phyloP scores from a whole-genome alignment of 257 asterid species.

The Nicotiana attenuata region DNA sequence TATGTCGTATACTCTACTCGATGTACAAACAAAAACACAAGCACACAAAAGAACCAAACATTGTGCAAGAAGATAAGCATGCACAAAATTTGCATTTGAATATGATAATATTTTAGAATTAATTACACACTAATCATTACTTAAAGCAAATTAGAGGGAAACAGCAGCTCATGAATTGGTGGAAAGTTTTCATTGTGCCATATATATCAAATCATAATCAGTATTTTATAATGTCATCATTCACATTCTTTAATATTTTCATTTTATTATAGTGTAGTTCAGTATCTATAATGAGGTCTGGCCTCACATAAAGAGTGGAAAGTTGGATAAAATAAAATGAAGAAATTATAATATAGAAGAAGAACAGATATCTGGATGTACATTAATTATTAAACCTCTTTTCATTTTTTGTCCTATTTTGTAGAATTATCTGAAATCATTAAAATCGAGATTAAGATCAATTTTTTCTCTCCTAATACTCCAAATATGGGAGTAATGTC shows the following conservation, averaged over 20 bases:
- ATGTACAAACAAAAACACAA: not conserved
- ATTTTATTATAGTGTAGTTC: not conserved
- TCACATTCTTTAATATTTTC: not conserved
- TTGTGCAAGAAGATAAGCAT: not conserved
- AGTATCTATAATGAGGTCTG: not conserved
- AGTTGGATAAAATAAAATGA: not conserved
- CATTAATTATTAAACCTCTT: not conserved
- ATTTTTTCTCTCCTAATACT: not conserved
- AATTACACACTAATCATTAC: not conserved
- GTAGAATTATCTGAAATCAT: not conserved
- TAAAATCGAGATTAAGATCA: not conserved
- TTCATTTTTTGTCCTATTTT: not conserved
- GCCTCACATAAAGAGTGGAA: not conserved
- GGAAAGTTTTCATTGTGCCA: not conserved
- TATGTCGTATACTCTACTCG: not conserved
- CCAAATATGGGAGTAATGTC: not conserved
- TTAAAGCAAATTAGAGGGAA: not conserved
- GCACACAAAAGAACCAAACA: not conserved
- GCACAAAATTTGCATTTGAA: not conserved
- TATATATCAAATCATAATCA: not conserved
- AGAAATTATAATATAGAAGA: not conserved
- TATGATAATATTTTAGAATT: not conserved
- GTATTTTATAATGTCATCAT: not conserved
- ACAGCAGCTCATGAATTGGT: not conserved
- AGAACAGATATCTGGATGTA: not conserved